Conservation (phyloP, 371 early-diverging fungal species). For the Batkoa obscura region DNA sequence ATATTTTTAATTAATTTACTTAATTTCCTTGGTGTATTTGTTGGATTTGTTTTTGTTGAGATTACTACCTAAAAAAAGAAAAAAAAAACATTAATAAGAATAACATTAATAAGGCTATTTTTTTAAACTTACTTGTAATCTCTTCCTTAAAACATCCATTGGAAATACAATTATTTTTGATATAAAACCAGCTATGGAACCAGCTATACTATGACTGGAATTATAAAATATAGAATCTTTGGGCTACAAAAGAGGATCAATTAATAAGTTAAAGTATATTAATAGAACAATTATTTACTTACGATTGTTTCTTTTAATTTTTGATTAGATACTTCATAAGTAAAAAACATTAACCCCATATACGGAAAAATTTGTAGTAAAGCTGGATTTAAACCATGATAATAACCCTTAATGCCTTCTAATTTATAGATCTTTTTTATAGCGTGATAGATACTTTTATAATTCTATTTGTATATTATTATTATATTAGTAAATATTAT, state of each 20-base stretch:
- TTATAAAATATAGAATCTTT: neutral
- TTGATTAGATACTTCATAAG: conserved; percentile 39
- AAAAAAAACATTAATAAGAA: conserved; percentile 8
- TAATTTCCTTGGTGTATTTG: conserved; percentile 33
- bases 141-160: conserved; percentile 66
- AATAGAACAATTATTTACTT: conserved; percentile 13
- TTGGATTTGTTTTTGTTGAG: conserved; percentile 32
- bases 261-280: neutral
- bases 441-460: conserved; percentile 39
- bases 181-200: conserved; percentile 39
- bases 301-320: conserved; percentile 13
- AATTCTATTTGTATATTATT: conserved; percentile 12
- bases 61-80: neutral
- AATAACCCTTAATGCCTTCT: conserved; percentile 72
- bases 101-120: conserved; percentile 6
- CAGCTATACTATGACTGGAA: neutral
- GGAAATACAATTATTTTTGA: conserved; percentile 79
- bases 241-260: neutral
- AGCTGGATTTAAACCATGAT: conserved; percentile 65
- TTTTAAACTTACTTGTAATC: conserved; percentile 29
- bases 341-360: conserved; percentile 70
- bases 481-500: conserved; percentile 6
- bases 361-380: conserved; percentile 80
- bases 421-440: conserved; percentile 29
- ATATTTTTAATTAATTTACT: conserved; percentile 34